These are phyloP conservation scores for Verticillium klebahnii DNA, from an alignment of 2,329 filamentous ascomycete genomes.

Conservation along the genomic window DNA sequence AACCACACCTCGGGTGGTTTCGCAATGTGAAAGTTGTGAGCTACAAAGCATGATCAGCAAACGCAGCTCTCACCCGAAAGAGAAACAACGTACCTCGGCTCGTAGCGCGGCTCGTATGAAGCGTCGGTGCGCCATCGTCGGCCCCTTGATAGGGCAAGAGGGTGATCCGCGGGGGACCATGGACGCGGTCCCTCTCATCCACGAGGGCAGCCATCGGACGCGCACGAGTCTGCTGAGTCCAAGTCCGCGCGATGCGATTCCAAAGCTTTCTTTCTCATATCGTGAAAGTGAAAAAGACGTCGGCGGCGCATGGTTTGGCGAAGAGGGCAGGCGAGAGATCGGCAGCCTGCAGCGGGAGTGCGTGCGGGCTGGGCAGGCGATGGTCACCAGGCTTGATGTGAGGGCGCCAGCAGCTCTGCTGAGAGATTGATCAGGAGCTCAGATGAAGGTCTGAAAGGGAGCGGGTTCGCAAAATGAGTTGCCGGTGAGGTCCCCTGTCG, in stretches of 20 bases:
- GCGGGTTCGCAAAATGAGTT: not conserved
- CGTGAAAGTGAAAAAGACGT: not conserved
- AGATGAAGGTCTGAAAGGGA: not conserved
- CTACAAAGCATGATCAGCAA: not conserved
- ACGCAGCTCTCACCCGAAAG: too few relatives aligned
- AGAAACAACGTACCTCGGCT: conserved; percentile 5
- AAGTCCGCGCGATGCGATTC: not conserved
- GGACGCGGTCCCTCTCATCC: conserved; percentile 11
- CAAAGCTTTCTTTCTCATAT: not conserved
- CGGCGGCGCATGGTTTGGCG: not conserved
- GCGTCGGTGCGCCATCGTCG: conserved; percentile 9
- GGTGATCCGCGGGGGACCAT: conserved; percentile 13
- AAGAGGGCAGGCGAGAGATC: not conserved
- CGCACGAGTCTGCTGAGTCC: conserved; percentile 8
- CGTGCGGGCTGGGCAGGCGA: not conserved
- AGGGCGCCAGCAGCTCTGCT: not conserved
- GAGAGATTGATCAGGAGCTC: not conserved
- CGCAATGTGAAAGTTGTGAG: not conserved
- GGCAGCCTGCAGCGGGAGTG: not conserved
- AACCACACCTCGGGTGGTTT: conserved; percentile 4
- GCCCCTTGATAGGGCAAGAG: conserved; percentile 9
- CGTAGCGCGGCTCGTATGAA: conserved; percentile 10
- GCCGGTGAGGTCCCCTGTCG: not conserved
- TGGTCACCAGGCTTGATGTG: not conserved
- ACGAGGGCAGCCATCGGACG: conserved; percentile 12